Percentiles rank a stretch among this genome's conserved stretches.
Conservation (phyloP, 305 asterid species). For the Euphrasia arctica region DNA sequence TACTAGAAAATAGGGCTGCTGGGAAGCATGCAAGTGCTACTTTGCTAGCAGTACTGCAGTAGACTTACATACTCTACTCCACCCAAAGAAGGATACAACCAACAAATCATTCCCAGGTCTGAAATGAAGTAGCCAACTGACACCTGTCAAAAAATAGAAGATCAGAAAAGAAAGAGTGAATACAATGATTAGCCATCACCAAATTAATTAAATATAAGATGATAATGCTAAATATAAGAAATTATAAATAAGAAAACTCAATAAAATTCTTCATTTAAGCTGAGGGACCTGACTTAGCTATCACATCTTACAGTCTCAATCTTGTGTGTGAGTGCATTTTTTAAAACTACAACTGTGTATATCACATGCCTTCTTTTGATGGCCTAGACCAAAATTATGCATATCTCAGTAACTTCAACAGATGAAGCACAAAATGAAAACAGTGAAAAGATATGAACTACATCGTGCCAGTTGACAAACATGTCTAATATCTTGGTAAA, state of each 20-base stretch:
- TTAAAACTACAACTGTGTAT: background rate
- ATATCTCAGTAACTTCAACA: background rate
- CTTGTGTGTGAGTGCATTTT: background rate
- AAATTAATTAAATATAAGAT: constrained; percentile 1
- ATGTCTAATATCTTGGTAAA: background rate
- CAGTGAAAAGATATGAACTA: constrained; percentile 2
- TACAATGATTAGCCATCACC: background rate
- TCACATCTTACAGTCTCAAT: background rate
- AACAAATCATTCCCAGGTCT: constrained; percentile 94
- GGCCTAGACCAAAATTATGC: constrained; percentile 8
- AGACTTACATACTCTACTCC: constrained; percentile 91
- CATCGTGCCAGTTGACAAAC: background rate
- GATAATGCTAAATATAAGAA: constrained; percentile 3
- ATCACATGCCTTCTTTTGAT: constrained; percentile 4
- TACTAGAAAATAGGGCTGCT: background rate
- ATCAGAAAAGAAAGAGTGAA: constrained; percentile 23
- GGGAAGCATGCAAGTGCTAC: constrained; percentile 5
- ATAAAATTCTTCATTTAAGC: constrained; percentile 7
- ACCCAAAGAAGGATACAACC: constrained; percentile 92
- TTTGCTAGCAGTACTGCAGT: constrained; percentile 23
- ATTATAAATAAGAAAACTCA: background rate
- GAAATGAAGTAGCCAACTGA: constrained; percentile 88
- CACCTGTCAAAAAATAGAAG: constrained; percentile 43
- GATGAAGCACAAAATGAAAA: constrained; percentile 5
- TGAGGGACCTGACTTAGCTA: constrained; percentile 1